These are phyloP conservation scores for Curvularia spicifera DNA, from an alignment of 2,329 filamentous ascomycete species.

Conservation along the genomic window DNA sequence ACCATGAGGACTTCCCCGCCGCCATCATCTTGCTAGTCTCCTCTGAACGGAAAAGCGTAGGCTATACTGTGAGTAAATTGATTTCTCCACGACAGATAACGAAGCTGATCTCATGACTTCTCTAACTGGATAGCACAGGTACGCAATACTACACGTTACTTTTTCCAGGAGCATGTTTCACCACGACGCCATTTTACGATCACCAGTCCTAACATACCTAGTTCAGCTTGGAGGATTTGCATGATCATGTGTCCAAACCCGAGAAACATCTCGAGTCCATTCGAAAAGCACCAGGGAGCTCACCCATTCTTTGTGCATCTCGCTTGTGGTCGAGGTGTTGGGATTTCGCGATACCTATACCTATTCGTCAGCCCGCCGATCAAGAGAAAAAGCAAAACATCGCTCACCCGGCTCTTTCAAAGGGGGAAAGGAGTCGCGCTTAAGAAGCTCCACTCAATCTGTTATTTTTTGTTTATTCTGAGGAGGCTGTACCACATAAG, in stretches of 20 bases:
- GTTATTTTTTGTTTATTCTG: conserved; percentile 6
- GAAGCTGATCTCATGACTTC: not conserved
- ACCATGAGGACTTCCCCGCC: conserved; percentile 1
- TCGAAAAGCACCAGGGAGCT: not conserved
- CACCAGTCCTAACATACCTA: not conserved
- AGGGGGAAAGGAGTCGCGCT: conserved; percentile 1
- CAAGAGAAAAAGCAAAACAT: conserved; percentile 12
- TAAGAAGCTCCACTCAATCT: conserved; percentile 1
- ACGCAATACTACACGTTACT: conserved; percentile 4
- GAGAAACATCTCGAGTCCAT: not conserved
- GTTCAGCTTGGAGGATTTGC: conserved; percentile 2
- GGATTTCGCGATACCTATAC: conserved; percentile 1
- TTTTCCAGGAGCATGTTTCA: conserved; percentile 13
- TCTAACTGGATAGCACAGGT: not conserved
- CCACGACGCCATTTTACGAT: not conserved
- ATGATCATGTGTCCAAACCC: not conserved
- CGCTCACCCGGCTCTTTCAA: not conserved
- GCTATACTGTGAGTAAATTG: not conserved
- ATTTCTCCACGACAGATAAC: conserved; percentile 1
- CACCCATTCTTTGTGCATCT: not conserved
- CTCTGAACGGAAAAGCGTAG: conserved; percentile 1
- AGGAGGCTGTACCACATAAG: not conserved
- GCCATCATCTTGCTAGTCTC: conserved; percentile 1
- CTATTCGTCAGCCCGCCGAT: conserved; percentile 11
- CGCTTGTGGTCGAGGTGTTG: conserved; percentile 6